A percentile compares a stretch with the other conserved stretches of the same genome.
Evolutionary conservation across 768 basidiomycete species (phyloP).

Genomic region (Tricholoma saponaceum): DNA sequence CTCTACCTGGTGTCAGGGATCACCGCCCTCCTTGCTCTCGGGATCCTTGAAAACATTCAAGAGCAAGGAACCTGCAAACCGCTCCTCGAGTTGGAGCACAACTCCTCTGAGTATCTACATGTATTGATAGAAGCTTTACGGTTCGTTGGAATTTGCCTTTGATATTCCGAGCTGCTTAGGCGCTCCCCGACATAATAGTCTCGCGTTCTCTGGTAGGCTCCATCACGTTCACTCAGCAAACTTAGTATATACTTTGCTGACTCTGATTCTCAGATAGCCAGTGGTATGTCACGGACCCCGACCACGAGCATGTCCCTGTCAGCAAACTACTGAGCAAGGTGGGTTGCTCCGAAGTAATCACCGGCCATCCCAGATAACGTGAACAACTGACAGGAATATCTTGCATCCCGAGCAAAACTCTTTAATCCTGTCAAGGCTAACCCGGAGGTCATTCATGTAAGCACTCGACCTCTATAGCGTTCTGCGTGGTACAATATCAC

Average conservation of each 20-base stretch:
- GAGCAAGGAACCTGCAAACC: constrained; percentile 64
- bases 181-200: constrained; percentile 27
- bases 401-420: constrained; percentile 72
- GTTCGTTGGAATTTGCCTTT: constrained; percentile 31
- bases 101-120: constrained; percentile 87
- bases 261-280: constrained; percentile 57
- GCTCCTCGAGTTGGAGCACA: constrained; percentile 81
- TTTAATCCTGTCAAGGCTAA: constrained; percentile 70
- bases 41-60: constrained; percentile 87
- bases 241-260: neutral
- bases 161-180: neutral
- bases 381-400: constrained; percentile 60
- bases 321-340: constrained; percentile 84
- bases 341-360: constrained; percentile 1
- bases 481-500: constrained; percentile 5
- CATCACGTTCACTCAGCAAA: neutral
- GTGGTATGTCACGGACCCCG: constrained; percentile 92
- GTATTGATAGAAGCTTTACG: constrained; percentile 80
- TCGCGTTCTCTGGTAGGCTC: constrained; percentile 68
- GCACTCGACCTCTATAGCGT: constrained; percentile 12
- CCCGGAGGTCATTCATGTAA: constrained; percentile 62
- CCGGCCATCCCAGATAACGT: neutral
- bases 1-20: constrained; percentile 46
- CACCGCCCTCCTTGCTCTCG: constrained; percentile 88
- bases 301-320: constrained; percentile 72